Evolutionary conservation across 495 filamentous ascomycete species (phyloP).

Genomic region (Penicillium cinerascens): DNA sequence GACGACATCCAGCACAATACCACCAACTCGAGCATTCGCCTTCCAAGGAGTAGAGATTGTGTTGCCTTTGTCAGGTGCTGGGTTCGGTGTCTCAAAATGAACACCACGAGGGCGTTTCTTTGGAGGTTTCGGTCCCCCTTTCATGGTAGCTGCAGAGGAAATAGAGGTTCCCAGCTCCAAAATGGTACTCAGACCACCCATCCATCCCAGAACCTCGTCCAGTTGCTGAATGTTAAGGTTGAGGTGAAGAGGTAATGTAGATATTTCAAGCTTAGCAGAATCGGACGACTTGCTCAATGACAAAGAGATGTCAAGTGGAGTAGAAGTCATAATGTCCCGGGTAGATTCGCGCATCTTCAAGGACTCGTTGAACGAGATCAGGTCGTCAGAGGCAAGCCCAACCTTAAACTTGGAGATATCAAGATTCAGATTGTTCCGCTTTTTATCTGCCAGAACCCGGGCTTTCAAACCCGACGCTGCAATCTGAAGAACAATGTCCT

Average conservation of each 20-base stretch:
- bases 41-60: slow-evolving; percentile 53
- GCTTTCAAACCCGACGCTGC: slow-evolving; percentile 25
- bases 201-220: slow-evolving; percentile 83
- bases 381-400: slow-evolving; percentile 67
- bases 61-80: slow-evolving; percentile 10
- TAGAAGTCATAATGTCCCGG: slow-evolving; percentile 54
- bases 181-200: slow-evolving; percentile 90
- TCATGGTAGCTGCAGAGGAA: slow-evolving; percentile 62
- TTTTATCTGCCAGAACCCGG: slow-evolving; percentile 18
- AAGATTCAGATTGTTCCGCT: slow-evolving; percentile 26
- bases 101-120: slow-evolving; percentile 57
- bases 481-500: slow-evolving; percentile 37
- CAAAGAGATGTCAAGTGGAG: slow-evolving; percentile 63
- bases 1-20: slow-evolving; percentile 64
- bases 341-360: slow-evolving; percentile 69
- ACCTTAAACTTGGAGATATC: slow-evolving; percentile 65
- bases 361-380: slow-evolving; percentile 68
- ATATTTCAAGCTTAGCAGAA: slow-evolving; percentile 60
- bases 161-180: slow-evolving; percentile 84
- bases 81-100: slow-evolving; percentile 57
- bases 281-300: slow-evolving; percentile 51
- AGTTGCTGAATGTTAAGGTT: slow-evolving; percentile 74
- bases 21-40: slow-evolving; percentile 71
- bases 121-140: slow-evolving; percentile 28
- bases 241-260: slow-evolving; percentile 75